Conservation (phyloP, 2,329 filamentous ascomycete genomes). For the Didymellaceae sp. region DNA sequence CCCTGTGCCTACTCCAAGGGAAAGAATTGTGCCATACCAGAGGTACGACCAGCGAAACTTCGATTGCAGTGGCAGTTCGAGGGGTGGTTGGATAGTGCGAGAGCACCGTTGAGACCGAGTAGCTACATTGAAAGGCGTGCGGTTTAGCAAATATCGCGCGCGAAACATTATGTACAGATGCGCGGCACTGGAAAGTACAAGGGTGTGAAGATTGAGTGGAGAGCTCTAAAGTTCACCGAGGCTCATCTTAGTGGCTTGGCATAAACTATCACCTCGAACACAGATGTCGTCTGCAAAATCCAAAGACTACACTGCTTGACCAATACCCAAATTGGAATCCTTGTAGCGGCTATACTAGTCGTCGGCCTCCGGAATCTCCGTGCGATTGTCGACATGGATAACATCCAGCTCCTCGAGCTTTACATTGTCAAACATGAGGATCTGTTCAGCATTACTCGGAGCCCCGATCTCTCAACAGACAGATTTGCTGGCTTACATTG, state of each 20-base stretch:
- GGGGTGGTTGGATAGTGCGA: background rate
- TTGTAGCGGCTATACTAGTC: background rate
- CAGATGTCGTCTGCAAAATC: too few relatives aligned
- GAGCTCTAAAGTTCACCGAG: slow-evolving; percentile 28
- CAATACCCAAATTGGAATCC: too few relatives aligned
- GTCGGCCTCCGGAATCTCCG: background rate
- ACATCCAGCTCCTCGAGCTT: slow-evolving; percentile 33
- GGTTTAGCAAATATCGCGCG: slow-evolving; percentile 21
- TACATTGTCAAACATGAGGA: slow-evolving; percentile 40
- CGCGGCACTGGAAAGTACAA: slow-evolving; percentile 3
- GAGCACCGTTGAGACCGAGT: slow-evolving; percentile 6
- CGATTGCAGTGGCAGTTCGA: slow-evolving; percentile 29
- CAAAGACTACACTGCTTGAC: too few relatives aligned
- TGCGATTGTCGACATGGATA: slow-evolving; percentile 30
- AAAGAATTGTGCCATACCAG: slow-evolving; percentile 41
- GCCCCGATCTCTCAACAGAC: background rate
- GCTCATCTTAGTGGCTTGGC: slow-evolving; percentile 36
- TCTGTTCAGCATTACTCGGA: slow-evolving; percentile 9
- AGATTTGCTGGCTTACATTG: slow-evolving; percentile 30
- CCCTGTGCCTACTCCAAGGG: slow-evolving; percentile 33
- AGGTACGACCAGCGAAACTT: slow-evolving; percentile 38
- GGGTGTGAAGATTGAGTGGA: slow-evolving; percentile 4
- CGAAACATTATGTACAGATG: slow-evolving; percentile 30
- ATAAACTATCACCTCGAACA: background rate
- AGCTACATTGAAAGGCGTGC: slow-evolving; percentile 10